phyloP scores from a whole-genome alignment of 768 basidiomycete genomes.

The Mycena olivaceomarginata region DNA sequence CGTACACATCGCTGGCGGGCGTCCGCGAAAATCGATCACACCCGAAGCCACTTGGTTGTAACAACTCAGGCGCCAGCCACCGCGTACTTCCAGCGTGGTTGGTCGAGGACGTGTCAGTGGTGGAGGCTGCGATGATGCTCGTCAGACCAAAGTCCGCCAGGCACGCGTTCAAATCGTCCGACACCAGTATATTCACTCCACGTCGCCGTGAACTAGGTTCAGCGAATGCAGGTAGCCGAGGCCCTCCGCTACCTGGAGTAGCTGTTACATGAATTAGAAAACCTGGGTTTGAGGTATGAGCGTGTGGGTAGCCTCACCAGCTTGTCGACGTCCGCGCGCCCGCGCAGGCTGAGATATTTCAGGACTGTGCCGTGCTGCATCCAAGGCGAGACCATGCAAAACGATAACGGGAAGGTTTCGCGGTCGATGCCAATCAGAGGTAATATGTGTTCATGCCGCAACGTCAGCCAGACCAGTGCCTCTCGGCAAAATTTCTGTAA shows the following conservation, averaged over 20 bases:
- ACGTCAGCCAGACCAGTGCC: slow-evolving; percentile 18
- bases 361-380: slow-evolving; percentile 28
- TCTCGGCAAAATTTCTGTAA: slow-evolving; percentile 22
- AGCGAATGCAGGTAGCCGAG: slow-evolving; percentile 13
- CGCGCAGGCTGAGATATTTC: slow-evolving; percentile 14
- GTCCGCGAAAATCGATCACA: neutral
- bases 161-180: slow-evolving; percentile 10
- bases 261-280: neutral
- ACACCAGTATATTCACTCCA: slow-evolving; percentile 8
- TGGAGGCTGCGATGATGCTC: neutral
- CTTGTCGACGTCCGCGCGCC: slow-evolving; percentile 9
- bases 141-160: slow-evolving; percentile 17
- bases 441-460: neutral
- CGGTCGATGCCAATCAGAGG: slow-evolving; percentile 26
- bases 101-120: neutral
- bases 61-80: slow-evolving; percentile 15
- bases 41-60: neutral
- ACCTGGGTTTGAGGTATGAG: neutral
- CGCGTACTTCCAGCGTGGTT: neutral
- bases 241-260: slow-evolving; percentile 12
- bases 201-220: slow-evolving; percentile 21
- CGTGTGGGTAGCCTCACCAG: neutral
- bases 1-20: neutral
- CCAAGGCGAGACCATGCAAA: slow-evolving; percentile 33
- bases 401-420: slow-evolving; percentile 15